Evolutionary conservation across 2,329 filamentous ascomycete genomes (phyloP), one percentile per base, ranked within the genome.

Genomic region (Fusarium beomiforme): DNA sequence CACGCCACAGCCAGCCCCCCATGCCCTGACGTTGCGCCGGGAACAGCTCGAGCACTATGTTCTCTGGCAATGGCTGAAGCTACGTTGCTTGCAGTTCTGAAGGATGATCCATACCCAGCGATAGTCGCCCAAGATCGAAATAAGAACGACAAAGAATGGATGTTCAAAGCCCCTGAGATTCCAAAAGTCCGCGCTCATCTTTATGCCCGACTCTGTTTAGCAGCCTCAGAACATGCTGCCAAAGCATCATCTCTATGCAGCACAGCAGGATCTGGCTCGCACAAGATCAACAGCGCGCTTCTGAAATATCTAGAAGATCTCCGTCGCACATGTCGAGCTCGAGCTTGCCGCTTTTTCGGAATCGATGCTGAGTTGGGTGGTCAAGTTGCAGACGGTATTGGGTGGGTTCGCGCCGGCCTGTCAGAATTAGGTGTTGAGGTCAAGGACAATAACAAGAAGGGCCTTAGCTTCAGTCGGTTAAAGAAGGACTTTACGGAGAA

Each of bases 61-160:
- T 87, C 86, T 14, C 85, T 98, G 6, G 90, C 93, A 1, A 85
- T 96, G 34, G 94, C 95, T 4, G 95, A 98, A 81, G 95, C 95
- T 1, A 98, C 95, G 0, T 86, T 98, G 3, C 88, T 98, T 2
- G 94, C 94, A 1, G 94, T 98, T 2, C 81, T 97, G 53, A 98
- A 98, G 75, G 95, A 98, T 78, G 96, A 99, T 77, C 94, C 95
- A 0, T 98, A 98, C 77, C 92, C 95, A 2, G 90, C 92, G 3
- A 88, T 91, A 10, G 91, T 97, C 5, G 90, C 94, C 2, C 93
- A 97, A 76, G 89, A 91, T 61, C 88, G 95, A 50, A 97, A 97
- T 78, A 89, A 91, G 57, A 90, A 91, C 73, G 94, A 95, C 79
- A 94, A 89, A 67, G 95, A 98, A 73, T 99, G 95, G 95, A 98